Evolutionary conservation across 2,329 filamentous ascomycete species (phyloP).

Genomic region (Penicillium freii): DNA sequence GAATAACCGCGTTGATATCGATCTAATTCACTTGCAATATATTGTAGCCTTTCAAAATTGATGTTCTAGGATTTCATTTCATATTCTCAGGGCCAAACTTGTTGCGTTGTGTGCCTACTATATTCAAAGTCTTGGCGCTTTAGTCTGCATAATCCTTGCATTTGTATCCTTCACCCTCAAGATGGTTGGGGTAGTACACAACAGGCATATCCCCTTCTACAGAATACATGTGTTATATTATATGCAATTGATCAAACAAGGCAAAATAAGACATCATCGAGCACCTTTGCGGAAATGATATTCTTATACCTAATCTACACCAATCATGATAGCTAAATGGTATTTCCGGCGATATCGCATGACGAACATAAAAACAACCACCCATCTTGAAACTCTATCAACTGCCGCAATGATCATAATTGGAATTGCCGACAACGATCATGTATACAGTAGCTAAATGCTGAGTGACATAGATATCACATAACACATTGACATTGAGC

Average conservation of each 20-base stretch:
- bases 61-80: not conserved
- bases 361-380: not conserved
- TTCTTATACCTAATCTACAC: not conserved
- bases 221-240: not conserved
- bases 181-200: not conserved
- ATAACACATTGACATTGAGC: not conserved
- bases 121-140: not conserved
- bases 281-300: not conserved
- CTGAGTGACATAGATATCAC: too few species aligned
- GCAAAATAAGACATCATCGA: not conserved
- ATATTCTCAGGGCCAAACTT: not conserved
- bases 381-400: too few species aligned
- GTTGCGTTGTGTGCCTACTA: not conserved
- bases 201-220: not conserved
- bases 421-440: too few species aligned
- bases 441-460: too few species aligned
- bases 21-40: not conserved
- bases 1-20: conserved; percentile 11
- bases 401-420: not conserved
- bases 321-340: not conserved
- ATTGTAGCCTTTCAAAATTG: not conserved
- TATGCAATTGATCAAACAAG: not conserved
- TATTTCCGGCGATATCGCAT: not conserved
- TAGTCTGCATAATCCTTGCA: not conserved
- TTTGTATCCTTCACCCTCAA: not conserved